Evolutionary conservation across 2,329 filamentous ascomycete genomes (phyloP), one percentile per base, ranked within the genome.

Genomic region (Zasmidium angulare): DNA sequence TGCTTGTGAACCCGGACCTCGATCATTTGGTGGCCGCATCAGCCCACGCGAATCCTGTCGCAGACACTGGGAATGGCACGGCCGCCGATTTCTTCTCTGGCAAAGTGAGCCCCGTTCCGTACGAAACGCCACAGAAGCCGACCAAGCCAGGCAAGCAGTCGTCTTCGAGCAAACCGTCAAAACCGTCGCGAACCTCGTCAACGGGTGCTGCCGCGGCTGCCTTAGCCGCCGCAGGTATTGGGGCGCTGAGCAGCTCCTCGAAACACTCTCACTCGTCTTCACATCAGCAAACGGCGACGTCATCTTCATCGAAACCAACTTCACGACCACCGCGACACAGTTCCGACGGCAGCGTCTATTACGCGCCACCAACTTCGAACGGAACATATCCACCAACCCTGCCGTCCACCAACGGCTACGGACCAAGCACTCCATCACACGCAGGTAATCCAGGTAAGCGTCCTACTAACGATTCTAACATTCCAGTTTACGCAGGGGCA

Each of bases 41-140:
- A 3, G 72, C 79, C 1, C 73, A 75, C 9, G 71, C 79, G 24
- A 80, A 81, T 49, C 85, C 84, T 19, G 82, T 80, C 1, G 76
- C 79, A n/a, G 85, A 88, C 67, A 86, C 85, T 3, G 86, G 84
- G 54, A 77, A 78, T 51, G 83, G 82, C 29, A 77, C 83, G n/a
- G 85, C 85, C 21, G 82, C 84, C 4, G 81, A 82, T 14, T 87
- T 84, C 71, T 87, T 81, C 66, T 73, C 70, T 46, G 72, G 62
- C 55, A 61, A 62, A 50, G 61, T 64, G 31, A 66, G 61, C 50
- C 57, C 66, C 0, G 60, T 61, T 12, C 60, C 59, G 2, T 63
- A 64, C 43, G 54, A 55, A 20, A 65, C 66, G 20, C 62, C 65
- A 20, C 62, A 62, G 9, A 67, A 65, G 23, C 69, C 74, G n/a